Evolutionary conservation across 495 filamentous ascomycete genomes (phyloP).

Genomic region (Xylaria flabelliformis): DNA sequence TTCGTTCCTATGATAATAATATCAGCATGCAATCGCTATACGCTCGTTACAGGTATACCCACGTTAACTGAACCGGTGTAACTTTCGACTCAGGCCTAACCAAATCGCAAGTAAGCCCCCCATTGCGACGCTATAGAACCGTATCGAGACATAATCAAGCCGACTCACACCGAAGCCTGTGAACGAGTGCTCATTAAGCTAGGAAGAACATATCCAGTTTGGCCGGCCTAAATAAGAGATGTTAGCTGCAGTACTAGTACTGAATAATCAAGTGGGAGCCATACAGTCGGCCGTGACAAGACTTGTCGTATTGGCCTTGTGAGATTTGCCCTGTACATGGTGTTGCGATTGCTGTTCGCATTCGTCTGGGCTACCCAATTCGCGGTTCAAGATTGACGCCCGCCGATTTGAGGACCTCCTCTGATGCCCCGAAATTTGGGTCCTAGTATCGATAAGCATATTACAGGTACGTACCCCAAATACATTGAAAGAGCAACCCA

Average conservation of each 20-base stretch:
- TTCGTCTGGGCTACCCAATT: conserved; percentile 20
- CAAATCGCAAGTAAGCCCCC: neutral
- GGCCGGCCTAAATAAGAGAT: conserved; percentile 34
- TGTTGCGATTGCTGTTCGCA: conserved; percentile 29
- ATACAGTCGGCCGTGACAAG: conserved; percentile 36
- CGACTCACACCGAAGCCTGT: conserved; percentile 34
- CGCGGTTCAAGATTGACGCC: conserved; percentile 32
- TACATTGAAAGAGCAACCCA: neutral
- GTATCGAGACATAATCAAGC: neutral
- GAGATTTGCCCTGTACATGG: conserved; percentile 38
- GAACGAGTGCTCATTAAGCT: conserved; percentile 31
- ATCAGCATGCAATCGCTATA: conserved; percentile 27
- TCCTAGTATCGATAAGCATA: conserved; percentile 36
- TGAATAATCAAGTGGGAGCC: neutral
- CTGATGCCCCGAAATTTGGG: conserved; percentile 31
- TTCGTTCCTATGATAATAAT: conserved; percentile 35
- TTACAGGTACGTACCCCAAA: conserved; percentile 2
- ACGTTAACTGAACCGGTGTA: conserved; percentile 32
- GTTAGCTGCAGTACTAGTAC: conserved; percentile 24
- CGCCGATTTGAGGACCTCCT: conserved; percentile 5
- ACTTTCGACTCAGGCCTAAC: conserved; percentile 5
- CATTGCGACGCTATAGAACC: neutral
- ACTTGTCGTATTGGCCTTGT: conserved; percentile 39
- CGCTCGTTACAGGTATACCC: conserved; percentile 21
- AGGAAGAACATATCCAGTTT: conserved; percentile 31